Percentiles rank a stretch among this genome's conserved stretches.
Evolutionary conservation across 306 rosid genomes (phyloP).

Genomic region (Gynostemma pentaphyllum): DNA sequence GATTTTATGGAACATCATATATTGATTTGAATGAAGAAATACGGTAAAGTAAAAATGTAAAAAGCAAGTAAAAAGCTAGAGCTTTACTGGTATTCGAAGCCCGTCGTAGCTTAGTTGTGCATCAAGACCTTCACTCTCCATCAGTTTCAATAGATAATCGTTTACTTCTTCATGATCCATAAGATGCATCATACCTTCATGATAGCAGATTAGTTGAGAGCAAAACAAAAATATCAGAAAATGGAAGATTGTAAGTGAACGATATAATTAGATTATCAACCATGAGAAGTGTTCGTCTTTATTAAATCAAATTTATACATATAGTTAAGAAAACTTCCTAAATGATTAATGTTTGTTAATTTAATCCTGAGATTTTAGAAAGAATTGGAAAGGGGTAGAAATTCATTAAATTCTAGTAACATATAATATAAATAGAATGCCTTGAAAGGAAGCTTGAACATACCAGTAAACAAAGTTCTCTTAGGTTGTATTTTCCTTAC

Average conservation of each 20-base stretch:
- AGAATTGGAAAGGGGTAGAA: no score
- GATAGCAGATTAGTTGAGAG: background rate
- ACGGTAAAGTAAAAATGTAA: background rate
- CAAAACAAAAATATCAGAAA: background rate
- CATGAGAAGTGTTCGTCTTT: no score
- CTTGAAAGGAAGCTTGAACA: constrained; percentile 1
- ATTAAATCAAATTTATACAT: no score
- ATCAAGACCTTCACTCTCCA: constrained; percentile 74
- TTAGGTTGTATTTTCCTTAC: constrained; percentile 81
- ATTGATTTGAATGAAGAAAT: background rate
- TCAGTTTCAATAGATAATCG: constrained; percentile 38
- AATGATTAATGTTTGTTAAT: no score
- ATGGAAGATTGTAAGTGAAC: background rate
- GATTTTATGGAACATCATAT: background rate
- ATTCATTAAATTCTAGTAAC: no score
- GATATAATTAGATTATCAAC: no score
- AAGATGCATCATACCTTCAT: constrained; percentile 91
- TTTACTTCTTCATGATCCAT: constrained; percentile 92
- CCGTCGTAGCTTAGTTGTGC: constrained; percentile 85
- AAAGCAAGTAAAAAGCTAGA: constrained; percentile 16
- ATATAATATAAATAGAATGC: no score
- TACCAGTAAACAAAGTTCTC: constrained; percentile 86
- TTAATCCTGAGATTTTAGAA: no score
- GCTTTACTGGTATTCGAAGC: constrained; percentile 50
- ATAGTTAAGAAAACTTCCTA: no score